phyloP scores from a whole-genome alignment of 1,139 yeast genomes.

The Geotrichum candidum region DNA sequence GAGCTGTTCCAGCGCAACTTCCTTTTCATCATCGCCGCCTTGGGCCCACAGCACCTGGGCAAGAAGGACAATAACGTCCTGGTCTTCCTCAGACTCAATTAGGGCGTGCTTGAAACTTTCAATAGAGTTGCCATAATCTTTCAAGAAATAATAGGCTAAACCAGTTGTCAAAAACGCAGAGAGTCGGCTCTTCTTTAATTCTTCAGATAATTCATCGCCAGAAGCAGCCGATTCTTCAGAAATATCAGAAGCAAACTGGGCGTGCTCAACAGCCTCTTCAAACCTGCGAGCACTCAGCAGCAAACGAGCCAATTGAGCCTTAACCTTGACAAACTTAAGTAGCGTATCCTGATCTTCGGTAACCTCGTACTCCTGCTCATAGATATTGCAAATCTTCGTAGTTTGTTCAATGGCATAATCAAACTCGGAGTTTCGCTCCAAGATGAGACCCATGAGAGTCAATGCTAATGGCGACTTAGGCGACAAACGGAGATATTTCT shows the following conservation, averaged over 20 bases:
- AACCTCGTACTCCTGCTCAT: conserved; percentile 57
- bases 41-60: conserved; percentile 76
- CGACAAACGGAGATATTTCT: conserved; percentile 58
- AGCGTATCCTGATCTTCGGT: conserved; percentile 47
- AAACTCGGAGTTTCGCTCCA: conserved; percentile 68
- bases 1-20: conserved; percentile 58
- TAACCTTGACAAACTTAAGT: conserved; percentile 50
- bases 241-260: conserved; percentile 52
- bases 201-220: conserved; percentile 26
- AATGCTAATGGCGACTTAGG: conserved; percentile 64
- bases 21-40: conserved; percentile 65
- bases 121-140: conserved; percentile 58
- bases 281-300: conserved; percentile 55
- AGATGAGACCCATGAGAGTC: conserved; percentile 39
- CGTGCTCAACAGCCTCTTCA: conserved; percentile 53
- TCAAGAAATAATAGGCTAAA: conserved; percentile 56
- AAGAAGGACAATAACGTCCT: conserved; percentile 61
- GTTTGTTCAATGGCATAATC: conserved; percentile 49
- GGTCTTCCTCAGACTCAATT: conserved; percentile 48
- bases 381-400: conserved; percentile 40
- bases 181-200: conserved; percentile 32
- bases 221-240: conserved; percentile 39
- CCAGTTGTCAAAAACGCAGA: conserved; percentile 70
- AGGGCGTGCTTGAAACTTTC: conserved; percentile 60
- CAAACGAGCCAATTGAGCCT: conserved; percentile 65